A percentile compares a stretch with the other conserved stretches of the same genome.
Evolutionary conservation across 129 eudicot genomes (phyloP).

Genomic region (Flaveria linearis): DNA sequence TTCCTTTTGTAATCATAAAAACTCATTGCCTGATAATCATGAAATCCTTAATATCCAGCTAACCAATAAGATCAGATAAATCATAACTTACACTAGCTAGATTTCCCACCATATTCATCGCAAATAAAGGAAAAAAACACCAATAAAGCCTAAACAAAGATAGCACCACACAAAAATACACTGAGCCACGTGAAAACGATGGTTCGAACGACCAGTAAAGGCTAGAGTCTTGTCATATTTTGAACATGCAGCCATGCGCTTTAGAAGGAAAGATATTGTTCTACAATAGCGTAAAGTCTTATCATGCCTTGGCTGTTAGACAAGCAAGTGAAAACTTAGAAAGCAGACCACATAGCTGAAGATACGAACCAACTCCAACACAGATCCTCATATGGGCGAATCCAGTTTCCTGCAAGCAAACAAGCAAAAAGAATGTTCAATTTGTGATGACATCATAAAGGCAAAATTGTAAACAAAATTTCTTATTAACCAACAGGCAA

Average conservation of each 20-base stretch:
- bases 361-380: conserved; percentile 98
- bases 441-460: not conserved
- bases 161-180: not conserved
- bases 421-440: not conserved
- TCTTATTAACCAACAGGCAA: not conserved
- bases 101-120: not conserved
- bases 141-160: not conserved
- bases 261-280: conserved; percentile 1
- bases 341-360: conserved; percentile 86
- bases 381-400: conserved; percentile 98
- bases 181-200: not conserved
- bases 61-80: too few species aligned
- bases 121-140: not conserved
- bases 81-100: too few species aligned
- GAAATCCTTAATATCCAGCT: too few species aligned
- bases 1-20: too few species aligned
- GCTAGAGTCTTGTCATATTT: not conserved
- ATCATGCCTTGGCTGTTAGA: conserved; percentile 81
- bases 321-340: conserved; percentile 80
- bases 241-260: not conserved
- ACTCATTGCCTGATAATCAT: too few species aligned
- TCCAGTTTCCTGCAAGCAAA: conserved; percentile 79
- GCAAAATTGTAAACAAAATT: not conserved
- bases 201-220: not conserved
- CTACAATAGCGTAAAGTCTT: conserved; percentile 23